Evolutionary conservation across 306 rosid species (phyloP).

Genomic region (Prunus salicina): DNA sequence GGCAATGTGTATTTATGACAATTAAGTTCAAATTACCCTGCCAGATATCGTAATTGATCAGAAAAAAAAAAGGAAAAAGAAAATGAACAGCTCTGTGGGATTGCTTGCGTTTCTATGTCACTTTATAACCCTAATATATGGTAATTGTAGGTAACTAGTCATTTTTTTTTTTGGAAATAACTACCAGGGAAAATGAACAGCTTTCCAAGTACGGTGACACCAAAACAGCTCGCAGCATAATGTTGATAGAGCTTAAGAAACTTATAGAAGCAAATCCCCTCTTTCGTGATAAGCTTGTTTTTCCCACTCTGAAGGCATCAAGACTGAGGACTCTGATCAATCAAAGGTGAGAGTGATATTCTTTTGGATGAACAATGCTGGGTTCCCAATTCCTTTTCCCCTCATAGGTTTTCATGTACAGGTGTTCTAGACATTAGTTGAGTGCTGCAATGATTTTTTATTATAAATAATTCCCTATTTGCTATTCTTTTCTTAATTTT

Average conservation of each 20-base stretch:
- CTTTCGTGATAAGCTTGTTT: conserved; percentile 71
- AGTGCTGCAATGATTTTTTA: background rate
- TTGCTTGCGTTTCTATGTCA: background rate
- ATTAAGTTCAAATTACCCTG: background rate
- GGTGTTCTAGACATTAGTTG: background rate
- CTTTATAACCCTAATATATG: background rate
- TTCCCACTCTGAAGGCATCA: conserved; percentile 68
- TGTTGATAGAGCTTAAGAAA: conserved; percentile 80
- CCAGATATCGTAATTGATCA: background rate
- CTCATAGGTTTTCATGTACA: background rate
- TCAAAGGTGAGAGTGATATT: conserved; percentile 59
- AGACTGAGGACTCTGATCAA: conserved; percentile 79
- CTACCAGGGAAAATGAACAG: conserved; percentile 81
- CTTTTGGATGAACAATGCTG: conserved; percentile 16
- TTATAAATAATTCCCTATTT: no score
- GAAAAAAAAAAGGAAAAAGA: background rate
- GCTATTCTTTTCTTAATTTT: no score
- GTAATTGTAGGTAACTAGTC: background rate
- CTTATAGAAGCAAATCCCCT: conserved; percentile 84
- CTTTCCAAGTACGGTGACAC: conserved; percentile 84
- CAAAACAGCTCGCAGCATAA: conserved; percentile 75
- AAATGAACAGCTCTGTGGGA: background rate
- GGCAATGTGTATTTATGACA: background rate
- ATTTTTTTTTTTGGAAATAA: conserved; percentile 14
- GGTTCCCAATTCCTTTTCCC: background rate